Base-by-base conservation (phyloP, 2,329 filamentous ascomycete species). In the Neonectria ditissima region DNA sequence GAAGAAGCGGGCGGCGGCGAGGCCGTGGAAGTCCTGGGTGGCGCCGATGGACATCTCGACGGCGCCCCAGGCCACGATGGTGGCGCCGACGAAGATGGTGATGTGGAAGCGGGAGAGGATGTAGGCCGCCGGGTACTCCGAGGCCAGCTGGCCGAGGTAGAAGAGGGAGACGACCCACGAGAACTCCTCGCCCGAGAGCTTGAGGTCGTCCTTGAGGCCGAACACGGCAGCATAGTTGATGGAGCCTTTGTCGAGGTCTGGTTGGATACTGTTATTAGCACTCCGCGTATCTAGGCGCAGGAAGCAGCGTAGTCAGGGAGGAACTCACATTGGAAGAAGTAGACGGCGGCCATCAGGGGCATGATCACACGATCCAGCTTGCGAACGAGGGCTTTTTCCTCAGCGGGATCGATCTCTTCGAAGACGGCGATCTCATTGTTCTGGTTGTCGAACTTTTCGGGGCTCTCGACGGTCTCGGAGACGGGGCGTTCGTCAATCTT, bases 1-100 rank as follows among this genome's bases (percentile, higher is more conserved):
- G n/a, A 76, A 65, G 63, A 75, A 76, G 5, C 75, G 62, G 3
- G 66, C 65, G 0, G 67, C 65, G 11, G 71, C 72, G 5, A 77
- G 52, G 0, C 70, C 69, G 1, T 48, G 55, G 26, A 76, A 76
- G 59, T 69, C 68, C 0, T 62, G 52, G 0, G 68, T 60, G 2
- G 62, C 68, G 11, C 60, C 72, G 18, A 75, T 68, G 3, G 65
- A 52, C 57, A 75, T 75, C 37, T 74, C 71, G 11, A 74, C 66
- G 24, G 44, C 56, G 10, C 74, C 73, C 73, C 73, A 77, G 26
- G 70, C 75, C 52, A 76, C 66, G 11, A 74, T 72, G 28, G 64
- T 66, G 30, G 32, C 41, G 13, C 68, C 63, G 39, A 70, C 47
- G 32, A 69, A 67, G 16, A 48, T 24, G n/a, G 55, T 64, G 37